Evolutionary conservation across 2,329 filamentous ascomycete species (phyloP), one percentile per base, ranked within the genome.

Genomic region (Phialophora expanda): DNA sequence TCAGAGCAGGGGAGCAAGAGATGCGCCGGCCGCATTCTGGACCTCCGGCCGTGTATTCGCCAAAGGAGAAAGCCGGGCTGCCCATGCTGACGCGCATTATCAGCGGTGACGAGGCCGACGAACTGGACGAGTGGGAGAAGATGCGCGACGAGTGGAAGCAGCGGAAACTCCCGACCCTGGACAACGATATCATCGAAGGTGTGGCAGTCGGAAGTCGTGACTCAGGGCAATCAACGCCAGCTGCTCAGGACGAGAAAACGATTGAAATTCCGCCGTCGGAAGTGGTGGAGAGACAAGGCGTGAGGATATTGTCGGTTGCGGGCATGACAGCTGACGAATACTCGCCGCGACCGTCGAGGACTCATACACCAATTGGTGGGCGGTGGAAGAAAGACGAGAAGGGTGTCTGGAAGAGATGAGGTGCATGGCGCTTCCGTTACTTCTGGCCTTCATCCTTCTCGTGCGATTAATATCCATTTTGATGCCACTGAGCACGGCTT

Each of bases 11-110:
- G 6, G 46, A 68, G 41, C 65, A 70, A 32, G 66, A 71, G 44
- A 57, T 62, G 53, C 41, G 71, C 5, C 65, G 61, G 30, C 71
- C 71, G 14, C 71, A 72, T 54, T 72, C 71, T 1, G 69, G 71
- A 11, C 64, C 66, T 5, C 71, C 71, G 2, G 58, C 70, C 9
- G 34, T 71, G 12, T 41, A 61, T 51, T 46, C 48, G 11, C 30
- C 38, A 20, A 50, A 50, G 26, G 63, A 62, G 28, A 66, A 61
- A 50, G 22, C 38, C 22, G 65, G 69, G n/a, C 56, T 68, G 46
- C 65, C 68, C 12, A 32, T 57, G 9, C 68, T 72, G 12, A 61
- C 62, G 1, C 66, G 67, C 8, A 69, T 72, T 28, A 62, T 70
- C 50, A 69, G 65, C 51, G 64, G 62, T 12, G 71, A 72, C 54